Evolutionary conservation across 306 rosid genomes (phyloP).

Genomic region (Begonia peltatifolia): DNA sequence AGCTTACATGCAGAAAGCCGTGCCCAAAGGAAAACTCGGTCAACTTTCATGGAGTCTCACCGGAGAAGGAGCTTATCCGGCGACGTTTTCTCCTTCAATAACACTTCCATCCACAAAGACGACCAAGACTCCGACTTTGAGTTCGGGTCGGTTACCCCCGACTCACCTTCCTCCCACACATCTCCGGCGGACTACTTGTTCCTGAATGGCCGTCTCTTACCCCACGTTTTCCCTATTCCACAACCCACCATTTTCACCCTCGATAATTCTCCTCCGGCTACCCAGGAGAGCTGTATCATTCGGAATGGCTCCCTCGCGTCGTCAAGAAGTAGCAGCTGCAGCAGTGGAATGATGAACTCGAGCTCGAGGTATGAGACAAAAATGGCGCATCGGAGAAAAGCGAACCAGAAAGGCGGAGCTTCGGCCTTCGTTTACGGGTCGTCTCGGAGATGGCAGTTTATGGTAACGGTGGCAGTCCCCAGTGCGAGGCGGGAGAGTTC

Average conservation of each 20-base stretch:
- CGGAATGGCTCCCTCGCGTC: slow-evolving; percentile 48
- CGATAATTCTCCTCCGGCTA: slow-evolving; percentile 12
- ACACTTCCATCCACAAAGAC: not conserved
- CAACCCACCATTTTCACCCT: slow-evolving; percentile 7
- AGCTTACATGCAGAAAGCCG: too few species aligned
- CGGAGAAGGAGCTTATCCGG: slow-evolving; percentile 20
- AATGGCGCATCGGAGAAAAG: slow-evolving; percentile 3
- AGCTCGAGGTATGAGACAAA: not conserved
- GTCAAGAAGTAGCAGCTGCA: slow-evolving; percentile 58
- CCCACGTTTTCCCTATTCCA: slow-evolving; percentile 65
- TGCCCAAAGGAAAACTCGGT: too few species aligned
- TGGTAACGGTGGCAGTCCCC: slow-evolving; percentile 32
- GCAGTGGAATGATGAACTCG: slow-evolving; percentile 70
- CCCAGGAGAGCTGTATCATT: slow-evolving; percentile 45
- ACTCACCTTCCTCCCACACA: slow-evolving; percentile 41
- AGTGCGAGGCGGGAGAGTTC: slow-evolving; percentile 41
- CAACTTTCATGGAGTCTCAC: slow-evolving; percentile 13
- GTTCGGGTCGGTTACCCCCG: slow-evolving; percentile 60
- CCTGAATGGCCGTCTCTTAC: slow-evolving; percentile 70
- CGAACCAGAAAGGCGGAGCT: slow-evolving; percentile 2
- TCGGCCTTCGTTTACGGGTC: slow-evolving; percentile 34
- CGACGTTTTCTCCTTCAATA: slow-evolving; percentile 12
- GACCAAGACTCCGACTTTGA: slow-evolving; percentile 49
- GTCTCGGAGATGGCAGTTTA: slow-evolving; percentile 73
- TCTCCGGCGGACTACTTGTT: slow-evolving; percentile 86